These are phyloP conservation scores for Colletotrichum spinosum DNA, from an alignment of 2,329 filamentous ascomycete genomes.

Conservation along the genomic window DNA sequence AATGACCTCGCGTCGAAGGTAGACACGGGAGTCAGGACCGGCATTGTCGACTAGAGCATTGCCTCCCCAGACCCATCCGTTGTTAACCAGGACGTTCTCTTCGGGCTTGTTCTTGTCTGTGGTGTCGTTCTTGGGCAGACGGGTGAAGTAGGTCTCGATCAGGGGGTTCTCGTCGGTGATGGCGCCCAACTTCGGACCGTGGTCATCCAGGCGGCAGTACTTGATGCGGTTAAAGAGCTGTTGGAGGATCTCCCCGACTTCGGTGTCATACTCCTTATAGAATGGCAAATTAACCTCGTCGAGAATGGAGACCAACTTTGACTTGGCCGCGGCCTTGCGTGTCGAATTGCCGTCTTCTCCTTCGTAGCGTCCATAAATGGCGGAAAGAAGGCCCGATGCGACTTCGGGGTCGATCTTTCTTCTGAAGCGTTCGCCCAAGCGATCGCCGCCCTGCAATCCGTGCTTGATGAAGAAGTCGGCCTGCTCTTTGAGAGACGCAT, in stretches of 20 bases:
- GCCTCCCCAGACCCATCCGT: slow-evolving; percentile 98
- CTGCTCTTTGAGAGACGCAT: slow-evolving; percentile 59
- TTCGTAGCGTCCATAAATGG: slow-evolving; percentile 77
- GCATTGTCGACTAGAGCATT: slow-evolving; percentile 96
- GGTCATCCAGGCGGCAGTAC: slow-evolving; percentile 91
- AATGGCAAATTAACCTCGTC: slow-evolving; percentile 89
- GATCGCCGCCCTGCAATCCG: slow-evolving; percentile 77
- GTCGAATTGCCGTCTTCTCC: slow-evolving; percentile 57
- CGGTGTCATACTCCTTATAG: slow-evolving; percentile 91
- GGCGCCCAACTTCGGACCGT: slow-evolving; percentile 87
- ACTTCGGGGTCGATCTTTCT: slow-evolving; percentile 77
- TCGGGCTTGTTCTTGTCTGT: slow-evolving; percentile 82
- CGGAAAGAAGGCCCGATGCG: slow-evolving; percentile 75
- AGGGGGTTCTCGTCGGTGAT: slow-evolving; percentile 83
- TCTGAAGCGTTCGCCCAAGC: slow-evolving; percentile 83
- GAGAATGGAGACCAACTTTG: slow-evolving; percentile 72
- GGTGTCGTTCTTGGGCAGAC: slow-evolving; percentile 81
- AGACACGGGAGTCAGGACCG: slow-evolving; percentile 89
- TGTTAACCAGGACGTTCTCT: slow-evolving; percentile 88
- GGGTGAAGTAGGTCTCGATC: slow-evolving; percentile 95
- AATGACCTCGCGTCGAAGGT: slow-evolving; percentile 94
- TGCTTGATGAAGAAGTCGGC: slow-evolving; percentile 75
- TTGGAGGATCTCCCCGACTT: slow-evolving; percentile 85
- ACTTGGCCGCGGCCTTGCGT: slow-evolving; percentile 63
- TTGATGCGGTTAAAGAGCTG: slow-evolving; percentile 96